Evolutionary conservation across 1,139 yeast genomes (phyloP), one percentile per base, ranked within the genome.

Genomic region (Zygoascus meyerae): DNA sequence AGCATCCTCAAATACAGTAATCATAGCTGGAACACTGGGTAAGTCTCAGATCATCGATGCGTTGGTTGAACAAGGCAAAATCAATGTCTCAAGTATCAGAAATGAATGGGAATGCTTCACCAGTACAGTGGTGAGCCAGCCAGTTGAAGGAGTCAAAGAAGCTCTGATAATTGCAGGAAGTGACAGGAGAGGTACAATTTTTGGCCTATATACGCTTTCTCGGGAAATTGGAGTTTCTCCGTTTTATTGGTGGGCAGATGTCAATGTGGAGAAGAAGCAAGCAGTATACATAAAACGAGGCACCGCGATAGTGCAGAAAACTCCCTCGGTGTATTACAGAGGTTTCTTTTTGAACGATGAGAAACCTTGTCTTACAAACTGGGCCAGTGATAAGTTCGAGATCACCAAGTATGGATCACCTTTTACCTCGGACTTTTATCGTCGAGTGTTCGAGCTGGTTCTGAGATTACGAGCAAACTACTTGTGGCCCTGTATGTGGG

Each of bases 401-500:
- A 35, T 32, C 14, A 38, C 46, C 30, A 15, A 31, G n/a, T 51
- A 40, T 26, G 55, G 54, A 8, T 50, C 55, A 7, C 46, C 51
- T 8, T 54, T 54, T 41, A 50, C 44, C 29, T 35, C 45, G 6
- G 39, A 39, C 12, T 52, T 54, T 36, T 54, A 54, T 33, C 41
- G 49, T 1, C 48, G 36, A 9, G 56, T 54, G n/a, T 53, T 53
- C 36, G 57, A 54, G 40, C 47, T 54, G 26, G 37, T 53, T 26
- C 50, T 54, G 16, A 47, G 57, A 10, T 43, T 50, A 12, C 43
- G 45, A 42, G 56, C 49, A 17, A 54, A 54, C 44, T 49, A 49
- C 28, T 18, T 54, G 11, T 54, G 57, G 57, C 57, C 57, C 1
- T 47, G 54, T n/a, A 50, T 51, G 53, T 54, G 57, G 57, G 47